These are phyloP conservation scores for Monosporascus sp. DNA, from an alignment of 2,329 filamentous ascomycete genomes.

Conservation along the genomic window DNA sequence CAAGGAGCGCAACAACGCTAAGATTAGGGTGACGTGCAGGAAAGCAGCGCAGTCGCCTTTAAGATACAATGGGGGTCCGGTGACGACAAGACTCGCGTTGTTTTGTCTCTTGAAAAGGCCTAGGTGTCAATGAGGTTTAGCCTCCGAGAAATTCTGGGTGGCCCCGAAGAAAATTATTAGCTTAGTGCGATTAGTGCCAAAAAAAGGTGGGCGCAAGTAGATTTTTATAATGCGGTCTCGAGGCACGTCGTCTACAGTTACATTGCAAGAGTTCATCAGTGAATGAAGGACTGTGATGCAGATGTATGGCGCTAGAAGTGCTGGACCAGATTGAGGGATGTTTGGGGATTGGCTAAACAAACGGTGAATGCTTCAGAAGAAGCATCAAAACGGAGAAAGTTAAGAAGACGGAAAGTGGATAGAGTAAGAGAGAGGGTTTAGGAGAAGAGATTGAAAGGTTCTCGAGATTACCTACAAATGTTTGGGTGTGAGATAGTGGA, in stretches of 20 bases:
- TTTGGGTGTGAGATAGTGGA: not conserved
- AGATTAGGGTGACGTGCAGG: not conserved
- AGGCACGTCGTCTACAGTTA: conserved; percentile 12
- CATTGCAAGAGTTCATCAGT: not conserved
- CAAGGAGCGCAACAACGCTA: not conserved
- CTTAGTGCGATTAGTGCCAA: conserved; percentile 27
- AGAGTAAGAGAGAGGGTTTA: not conserved
- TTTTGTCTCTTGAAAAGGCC: conserved; percentile 12
- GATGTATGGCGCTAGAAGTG: not conserved
- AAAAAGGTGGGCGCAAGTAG: conserved; percentile 19
- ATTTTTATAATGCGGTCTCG: conserved; percentile 24
- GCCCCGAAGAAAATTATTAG: conserved; percentile 2
- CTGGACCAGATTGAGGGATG: not conserved
- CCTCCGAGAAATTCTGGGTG: conserved; percentile 21
- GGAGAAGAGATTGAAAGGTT: not conserved
- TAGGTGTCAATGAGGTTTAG: conserved; percentile 15
- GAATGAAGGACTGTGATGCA: not conserved
- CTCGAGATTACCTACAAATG: not conserved
- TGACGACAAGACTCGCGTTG: conserved; percentile 17
- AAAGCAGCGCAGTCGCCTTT: not conserved
- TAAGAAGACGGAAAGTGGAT: not conserved
- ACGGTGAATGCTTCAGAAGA: not conserved
- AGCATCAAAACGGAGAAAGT: not conserved
- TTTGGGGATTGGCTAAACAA: not conserved
- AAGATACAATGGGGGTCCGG: conserved; percentile 6